Evolutionary conservation across 2,329 filamentous ascomycete genomes (phyloP), one percentile per base, ranked within the genome.

Genomic region (Paraphaeosphaeria sporulosa): DNA sequence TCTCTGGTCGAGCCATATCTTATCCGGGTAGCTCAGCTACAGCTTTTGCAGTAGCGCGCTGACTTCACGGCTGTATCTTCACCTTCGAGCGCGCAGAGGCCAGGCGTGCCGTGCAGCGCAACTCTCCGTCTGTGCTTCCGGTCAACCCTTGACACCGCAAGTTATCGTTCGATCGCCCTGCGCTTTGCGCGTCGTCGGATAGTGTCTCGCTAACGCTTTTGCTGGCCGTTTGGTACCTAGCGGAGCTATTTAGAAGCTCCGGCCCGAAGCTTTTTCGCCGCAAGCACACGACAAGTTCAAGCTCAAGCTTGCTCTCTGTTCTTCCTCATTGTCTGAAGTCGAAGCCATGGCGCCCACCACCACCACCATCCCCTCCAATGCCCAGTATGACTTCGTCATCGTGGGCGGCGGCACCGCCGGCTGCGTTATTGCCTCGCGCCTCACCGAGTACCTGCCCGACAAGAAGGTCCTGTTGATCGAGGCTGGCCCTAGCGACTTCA

Each of bases 401-500:
- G 90, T 95, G 53, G 92, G 92, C 65, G 92, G 92, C 64, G 92
- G 92, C 73, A 95, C 92, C 52, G 92, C 92, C 50, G 92, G 92
- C 78, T 95, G 92, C 81, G 92, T 95, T 62, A 86, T 95, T 70
- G 92, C 91, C 57, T 89, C 90, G 56, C 88, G 92, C 54, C 85
- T 96, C 63, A 89, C 92, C 34, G 87, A 93, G 78, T 95, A 96
- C 77, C 85, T 96, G 46, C 93, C 93, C 52, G 84, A 92, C 78
- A 93, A 92, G 81, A 89, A 86, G 67, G 86, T 94, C 59, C 87
- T 97, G 59, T 79, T 96, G 71, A 91, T 97, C 77, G 93, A 97
- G 83, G 93, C 89, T 66, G 93, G 93, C 48, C 93, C 93, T 57
- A 94, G 91, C 76, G 93, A 96, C 79, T 95, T 89, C 80, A 91